Conservation (phyloP, 139 green algal species). For the Closterium sp. region DNA sequence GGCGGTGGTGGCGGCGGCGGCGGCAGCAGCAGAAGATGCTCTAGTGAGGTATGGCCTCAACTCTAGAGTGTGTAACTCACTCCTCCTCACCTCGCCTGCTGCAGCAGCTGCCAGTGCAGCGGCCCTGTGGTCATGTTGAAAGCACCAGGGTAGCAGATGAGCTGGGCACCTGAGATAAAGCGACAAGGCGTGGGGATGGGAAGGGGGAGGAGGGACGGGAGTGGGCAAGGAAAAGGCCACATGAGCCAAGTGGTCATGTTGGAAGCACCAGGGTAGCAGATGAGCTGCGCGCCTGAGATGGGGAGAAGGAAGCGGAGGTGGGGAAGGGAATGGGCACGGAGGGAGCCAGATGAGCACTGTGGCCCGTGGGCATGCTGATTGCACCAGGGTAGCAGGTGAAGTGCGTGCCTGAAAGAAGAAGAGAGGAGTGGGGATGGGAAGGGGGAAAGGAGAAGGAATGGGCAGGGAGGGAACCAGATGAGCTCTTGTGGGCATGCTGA, state of each 20-base stretch:
- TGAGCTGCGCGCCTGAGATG: constrained; percentile 60
- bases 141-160: constrained; percentile 79
- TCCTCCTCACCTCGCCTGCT: no score
- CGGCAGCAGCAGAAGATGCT: no score
- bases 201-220: no score
- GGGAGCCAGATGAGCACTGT: no score
- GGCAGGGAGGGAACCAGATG: constrained; percentile 60
- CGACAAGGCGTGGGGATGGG: no score
- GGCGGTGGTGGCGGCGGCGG: no score
- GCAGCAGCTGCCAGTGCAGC: constrained; percentile 93
- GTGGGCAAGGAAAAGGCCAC: constrained; percentile 54
- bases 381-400: constrained; percentile 79
- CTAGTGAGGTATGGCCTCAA: no score
- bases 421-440: neutral
- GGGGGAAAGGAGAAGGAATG: no score
- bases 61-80: no score
- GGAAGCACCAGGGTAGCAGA: constrained; percentile 84
- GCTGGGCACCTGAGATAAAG: constrained; percentile 52
- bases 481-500: constrained; percentile 76
- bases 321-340: constrained; percentile 14
- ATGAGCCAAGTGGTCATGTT: constrained; percentile 84
- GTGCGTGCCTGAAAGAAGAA: constrained; percentile 51
- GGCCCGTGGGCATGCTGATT: constrained; percentile 92
- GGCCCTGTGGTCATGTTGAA: constrained; percentile 91
- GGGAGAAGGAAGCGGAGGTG: no score